Evolutionary conservation across 192 early-diverging fungal genomes (phyloP), one percentile per base, ranked within the genome.

Genomic region (Coemansia sp.): DNA sequence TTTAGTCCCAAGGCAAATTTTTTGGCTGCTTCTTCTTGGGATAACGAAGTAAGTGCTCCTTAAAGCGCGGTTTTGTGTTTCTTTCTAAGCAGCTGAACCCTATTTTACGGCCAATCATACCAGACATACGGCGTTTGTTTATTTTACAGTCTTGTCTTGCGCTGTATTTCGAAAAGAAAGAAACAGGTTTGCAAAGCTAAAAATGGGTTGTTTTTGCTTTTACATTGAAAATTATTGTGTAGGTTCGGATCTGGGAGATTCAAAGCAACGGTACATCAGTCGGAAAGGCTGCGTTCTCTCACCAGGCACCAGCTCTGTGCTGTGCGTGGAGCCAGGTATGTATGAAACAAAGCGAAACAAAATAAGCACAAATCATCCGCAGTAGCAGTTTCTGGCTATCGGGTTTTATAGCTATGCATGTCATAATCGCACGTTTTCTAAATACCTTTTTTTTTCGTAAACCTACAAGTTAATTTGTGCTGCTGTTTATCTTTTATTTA

Each of bases 231-330:
- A 6, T 51, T 7, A 17, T 61, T 17, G 18, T 32, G 12, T 80
- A 96, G 92, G 96, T 96, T 18, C 87, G 95, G 63, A 91, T 97
- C 60, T 99, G 92, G 77, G 94, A 97, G 76, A 87, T 96, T 45
- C 87, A 91, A 51, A 63, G 80, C 36, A 89, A 87, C 57, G 93
- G 94, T 71, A 75, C 82, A 51, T 87, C 93, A 1, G 63, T 86
- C 25, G 89, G 90, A 22, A 94, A 94, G 80, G 90, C 95, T 3
- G 63, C 85, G 25, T 96, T 93, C 60, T 69, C 80, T 29, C 95
- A 96, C 72, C 86, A 92, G 52, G 91, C 80, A 2, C 95, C 96
- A 16, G 93, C 83, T 33, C 85, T 98, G 34, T 89, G 89, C 72
- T 88, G 87, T 56, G 73, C 82, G 61, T 98, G 96, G 96, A 94